Base-by-base conservation (phyloP, 2,329 filamentous ascomycete genomes). In the Aspergillus cejpii region DNA sequence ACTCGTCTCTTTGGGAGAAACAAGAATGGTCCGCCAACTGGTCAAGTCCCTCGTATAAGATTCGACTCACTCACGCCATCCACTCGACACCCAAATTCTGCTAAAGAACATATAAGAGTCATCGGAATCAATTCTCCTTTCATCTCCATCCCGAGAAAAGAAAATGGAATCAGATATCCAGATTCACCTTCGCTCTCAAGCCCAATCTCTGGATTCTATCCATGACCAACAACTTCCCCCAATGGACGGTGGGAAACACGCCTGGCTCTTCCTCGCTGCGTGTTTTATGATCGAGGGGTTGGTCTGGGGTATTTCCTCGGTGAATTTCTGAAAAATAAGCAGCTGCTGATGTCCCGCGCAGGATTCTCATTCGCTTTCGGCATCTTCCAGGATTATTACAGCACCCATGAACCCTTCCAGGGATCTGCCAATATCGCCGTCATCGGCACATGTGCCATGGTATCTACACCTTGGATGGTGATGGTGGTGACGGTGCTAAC, bases 331-430 rank as follows among this genome's bases (percentile, higher is more conserved):
- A 6, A 12, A 3, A 28, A 36, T 3, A 15, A 2, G 2, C 10
- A 14, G 20, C 24, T 39, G 8, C 2, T 15, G 12, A 20, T 20
- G n/a, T 34, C 33, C 3, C 23, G 10, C 19, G 8, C 31, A 84
- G 81, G 82, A 2, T 85, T 86, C 45, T 78, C 81, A 0, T 81
- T 81, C 44, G 74, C 80, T 0, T 87, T 82, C 59, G 84, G 83
- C 34, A 74, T 87, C 19, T 86, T 87, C 56, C 81, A 86, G 53
- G 74, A 82, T 41, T 83, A 84, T 62, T 87, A 87, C 60, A 75
- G 71, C 27, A 75, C 70, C 1, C 73, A 81, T 46, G 72, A 72
- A 3, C 76, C 78, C 1, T 86, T 86, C 44, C 50, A 60, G 40
- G 54, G 54, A 17, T 59, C 73, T 0, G 68, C 72, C 34, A 53